A percentile compares a stretch with the other conserved stretches of the same genome.
Conservation (phyloP, 2,329 filamentous ascomycete genomes). For the Aspergillus sp. region DNA sequence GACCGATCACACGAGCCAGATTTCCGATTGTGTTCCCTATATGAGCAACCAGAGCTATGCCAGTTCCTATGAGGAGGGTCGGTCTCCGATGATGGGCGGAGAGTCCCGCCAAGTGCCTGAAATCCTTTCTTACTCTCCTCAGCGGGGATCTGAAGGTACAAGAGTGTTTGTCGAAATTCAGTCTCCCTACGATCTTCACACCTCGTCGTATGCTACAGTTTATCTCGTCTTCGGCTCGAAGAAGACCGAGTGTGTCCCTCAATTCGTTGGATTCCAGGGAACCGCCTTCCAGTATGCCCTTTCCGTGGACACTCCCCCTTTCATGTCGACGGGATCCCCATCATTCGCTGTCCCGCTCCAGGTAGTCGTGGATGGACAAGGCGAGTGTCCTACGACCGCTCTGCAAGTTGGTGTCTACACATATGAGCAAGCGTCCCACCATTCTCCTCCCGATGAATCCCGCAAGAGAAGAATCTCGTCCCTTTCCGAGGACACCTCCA, state of each 20-base stretch:
- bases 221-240: conserved; percentile 76
- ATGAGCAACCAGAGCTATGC: conserved; percentile 38
- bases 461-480: conserved; percentile 59
- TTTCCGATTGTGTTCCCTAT: conserved; percentile 42
- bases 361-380: conserved; percentile 59
- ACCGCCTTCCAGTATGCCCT: conserved; percentile 69
- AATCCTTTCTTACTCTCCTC: conserved; percentile 69
- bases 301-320: conserved; percentile 68
- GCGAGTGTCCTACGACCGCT: conserved; percentile 50
- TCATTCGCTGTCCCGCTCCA: conserved; percentile 59
- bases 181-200: conserved; percentile 71
- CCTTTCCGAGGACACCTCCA: conserved; percentile 49
- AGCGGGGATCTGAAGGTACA: conserved; percentile 66
- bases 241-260: conserved; percentile 66
- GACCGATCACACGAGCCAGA: conserved; percentile 41
- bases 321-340: conserved; percentile 56
- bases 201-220: conserved; percentile 54
- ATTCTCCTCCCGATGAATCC: conserved; percentile 41
- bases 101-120: conserved; percentile 60
- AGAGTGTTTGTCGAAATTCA: conserved; percentile 72
- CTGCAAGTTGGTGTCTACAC: conserved; percentile 62
- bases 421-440: conserved; percentile 52
- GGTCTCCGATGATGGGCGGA: conserved; percentile 66
- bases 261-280: conserved; percentile 58
- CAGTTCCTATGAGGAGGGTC: conserved; percentile 59